Evolutionary conservation across 495 filamentous ascomycete genomes (phyloP).

Genomic region (Penicillium tannophilum): DNA sequence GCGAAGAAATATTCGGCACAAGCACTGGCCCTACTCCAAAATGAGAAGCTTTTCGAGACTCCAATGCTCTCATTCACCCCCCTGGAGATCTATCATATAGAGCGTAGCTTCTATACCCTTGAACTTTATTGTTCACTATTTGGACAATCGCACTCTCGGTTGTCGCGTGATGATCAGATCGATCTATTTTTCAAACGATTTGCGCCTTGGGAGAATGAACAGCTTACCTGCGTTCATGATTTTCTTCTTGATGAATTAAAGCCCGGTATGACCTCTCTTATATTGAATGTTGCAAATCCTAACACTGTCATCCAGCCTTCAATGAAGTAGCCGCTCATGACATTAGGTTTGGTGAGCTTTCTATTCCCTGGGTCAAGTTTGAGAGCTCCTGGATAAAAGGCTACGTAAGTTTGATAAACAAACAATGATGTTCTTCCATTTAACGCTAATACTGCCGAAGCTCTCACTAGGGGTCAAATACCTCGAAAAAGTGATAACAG

Average conservation of each 20-base stretch:
- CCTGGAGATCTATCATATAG: not conserved
- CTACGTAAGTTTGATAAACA: not conserved
- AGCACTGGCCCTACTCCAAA: not conserved
- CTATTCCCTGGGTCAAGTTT: not conserved
- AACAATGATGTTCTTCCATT: not conserved
- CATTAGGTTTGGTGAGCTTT: not conserved
- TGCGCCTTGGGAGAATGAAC: constrained; percentile 2
- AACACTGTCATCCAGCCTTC: not conserved
- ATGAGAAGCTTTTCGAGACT: not conserved
- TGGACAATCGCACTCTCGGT: not conserved
- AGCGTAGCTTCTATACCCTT: not conserved
- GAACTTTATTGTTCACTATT: not conserved
- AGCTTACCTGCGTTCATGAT: not conserved
- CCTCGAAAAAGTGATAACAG: not conserved
- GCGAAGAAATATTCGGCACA: not conserved
- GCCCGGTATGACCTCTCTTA: not conserved
- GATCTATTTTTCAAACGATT: not conserved
- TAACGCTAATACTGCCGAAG: not conserved
- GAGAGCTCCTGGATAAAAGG: not conserved
- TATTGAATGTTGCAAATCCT: not conserved
- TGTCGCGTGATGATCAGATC: not conserved
- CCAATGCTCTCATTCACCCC: not conserved
- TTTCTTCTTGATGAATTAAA: not conserved
- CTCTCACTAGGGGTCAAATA: not conserved
- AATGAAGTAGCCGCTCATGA: constrained; percentile 1